Conservation (phyloP, 441 rosid species). For the Bruguiera hainesii region DNA sequence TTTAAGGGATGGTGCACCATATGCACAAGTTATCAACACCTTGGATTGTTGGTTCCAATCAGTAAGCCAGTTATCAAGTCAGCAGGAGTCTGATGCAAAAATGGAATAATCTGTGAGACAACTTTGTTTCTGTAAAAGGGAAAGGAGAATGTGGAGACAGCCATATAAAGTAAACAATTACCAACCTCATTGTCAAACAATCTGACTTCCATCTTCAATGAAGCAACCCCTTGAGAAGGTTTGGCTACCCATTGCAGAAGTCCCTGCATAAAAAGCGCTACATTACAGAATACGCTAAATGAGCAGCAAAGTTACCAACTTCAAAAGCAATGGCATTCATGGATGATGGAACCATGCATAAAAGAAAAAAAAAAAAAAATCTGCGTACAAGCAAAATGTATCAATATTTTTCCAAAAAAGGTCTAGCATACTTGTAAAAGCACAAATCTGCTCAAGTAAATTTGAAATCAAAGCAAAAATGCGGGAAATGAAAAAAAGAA, state of each 20-base stretch:
- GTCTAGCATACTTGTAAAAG: slow-evolving; percentile 34
- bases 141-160: slow-evolving; percentile 1
- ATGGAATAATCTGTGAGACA: slow-evolving; percentile 11
- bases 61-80: slow-evolving; percentile 81
- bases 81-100: slow-evolving; percentile 68
- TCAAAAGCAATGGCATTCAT: background rate
- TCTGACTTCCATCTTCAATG: slow-evolving; percentile 53
- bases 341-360: slow-evolving; percentile 36
- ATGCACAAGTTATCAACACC: slow-evolving; percentile 53
- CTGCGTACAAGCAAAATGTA: slow-evolving; percentile 4
- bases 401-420: background rate
- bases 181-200: slow-evolving; percentile 85
- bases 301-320: background rate
- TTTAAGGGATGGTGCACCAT: slow-evolving; percentile 54
- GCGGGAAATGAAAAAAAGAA: background rate
- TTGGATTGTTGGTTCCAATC: slow-evolving; percentile 75
- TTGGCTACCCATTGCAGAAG: slow-evolving; percentile 93
- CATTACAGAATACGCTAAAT: background rate
- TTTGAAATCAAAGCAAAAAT: background rate
- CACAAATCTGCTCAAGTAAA: background rate
- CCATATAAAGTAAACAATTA: slow-evolving; percentile 10
- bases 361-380: background rate
- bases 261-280: slow-evolving; percentile 44
- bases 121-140: slow-evolving; percentile 2
- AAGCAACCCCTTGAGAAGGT: slow-evolving; percentile 52